Evolutionary conservation across 345 rosid species (phyloP), one percentile per base, ranked within the genome.

Genomic region (Psidium guajava): DNA sequence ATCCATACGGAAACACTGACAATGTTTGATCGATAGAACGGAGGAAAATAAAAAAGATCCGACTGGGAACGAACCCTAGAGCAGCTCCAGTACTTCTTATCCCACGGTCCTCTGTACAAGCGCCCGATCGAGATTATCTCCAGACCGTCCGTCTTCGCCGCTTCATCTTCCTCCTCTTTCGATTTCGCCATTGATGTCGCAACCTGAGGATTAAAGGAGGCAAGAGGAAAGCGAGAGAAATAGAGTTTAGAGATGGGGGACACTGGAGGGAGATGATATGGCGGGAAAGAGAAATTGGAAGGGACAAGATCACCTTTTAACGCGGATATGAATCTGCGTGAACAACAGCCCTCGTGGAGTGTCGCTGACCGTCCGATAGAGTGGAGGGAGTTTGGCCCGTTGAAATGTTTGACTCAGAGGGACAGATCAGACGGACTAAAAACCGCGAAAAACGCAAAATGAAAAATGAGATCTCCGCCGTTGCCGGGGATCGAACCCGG

Each of bases 401-500:
- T 8, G 44, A 69, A 20, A 32, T 18, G 47, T 69, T 69, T 40
- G 77, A 69, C 44, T 12, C 77, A 0, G 74, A 14, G 21, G 40
- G 11, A n/a, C 69, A 14, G 74, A 61, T 61, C 74, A 36, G 20
- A 61, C 74, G 44, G 44, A 64, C 77, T 5, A 64, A 64, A 64
- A 69, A 69, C 21, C 2, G 77, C 2, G 77, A 8, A 8, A 5
- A 64, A 8, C 22, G 58, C n/a, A 69, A 28, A 28, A 20, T 20
- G 54, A 13, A 52, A 52, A 12, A 12, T 0, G 8, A 47, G 9
- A 8, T 9, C 50, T n/a, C 3, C 97, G 93, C 96, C 96, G 93
- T 91, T 93, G 96, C 97, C 94, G 96, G 98, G 94, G 95, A 93
- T 95, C 98, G 98, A 96, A 93, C 98, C 93, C 96, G 95, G 96